Base-by-base conservation (phyloP, 1,284 basidiomycete genomes). In the Leccinum proliferum region DNA sequence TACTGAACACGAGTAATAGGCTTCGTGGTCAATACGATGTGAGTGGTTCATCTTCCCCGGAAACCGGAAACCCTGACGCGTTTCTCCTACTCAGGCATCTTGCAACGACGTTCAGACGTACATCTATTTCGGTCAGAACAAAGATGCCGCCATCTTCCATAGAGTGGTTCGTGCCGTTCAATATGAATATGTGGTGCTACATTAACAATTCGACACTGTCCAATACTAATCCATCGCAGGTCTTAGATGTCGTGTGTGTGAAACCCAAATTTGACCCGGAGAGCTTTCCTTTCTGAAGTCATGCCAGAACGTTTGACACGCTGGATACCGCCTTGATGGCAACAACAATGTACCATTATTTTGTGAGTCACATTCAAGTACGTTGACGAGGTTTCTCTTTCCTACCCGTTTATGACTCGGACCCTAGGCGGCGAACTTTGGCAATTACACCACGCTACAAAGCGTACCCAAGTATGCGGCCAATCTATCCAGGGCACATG, bases 21-120 rank as follows among this genome's bases (percentile, higher is more conserved):
- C 21, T 66, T 37, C n/a, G 57, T 66, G 37, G 25, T 59, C 25
- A 14, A 53, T 25, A 66, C 64, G 9, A 59, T 48, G 57, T 60
- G 21, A 55, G 37, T 3, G 11, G n/a, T 4, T 21, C 32, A 21
- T 37, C 18, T 43, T 37, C 15, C 15, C 18, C 25, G 34, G 6
- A 25, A 56, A 21, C 18, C 34, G 10, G 14, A 10, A 18, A 11
- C 11, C 9, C 41, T 21, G 29, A 56, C 25, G 8, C 37, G 12
- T 37, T 37, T 37, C 15, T 55, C 48, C 15, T 48, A n/a, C 15
- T 12, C 29, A 67, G 59, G 62, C 46, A 64, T n/a, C 62, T 64
- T 12, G 65, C 64, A 12, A 53, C 25, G n/a, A 59, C 65, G 5
- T 64, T 9, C 59, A 65, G 55, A 58, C 59, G n/a, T 59, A 41